Evolutionary conservation across 2,329 filamentous ascomycete genomes (phyloP), one percentile per base, ranked within the genome.

Genomic region (Akanthomyces dipterigenus): DNA sequence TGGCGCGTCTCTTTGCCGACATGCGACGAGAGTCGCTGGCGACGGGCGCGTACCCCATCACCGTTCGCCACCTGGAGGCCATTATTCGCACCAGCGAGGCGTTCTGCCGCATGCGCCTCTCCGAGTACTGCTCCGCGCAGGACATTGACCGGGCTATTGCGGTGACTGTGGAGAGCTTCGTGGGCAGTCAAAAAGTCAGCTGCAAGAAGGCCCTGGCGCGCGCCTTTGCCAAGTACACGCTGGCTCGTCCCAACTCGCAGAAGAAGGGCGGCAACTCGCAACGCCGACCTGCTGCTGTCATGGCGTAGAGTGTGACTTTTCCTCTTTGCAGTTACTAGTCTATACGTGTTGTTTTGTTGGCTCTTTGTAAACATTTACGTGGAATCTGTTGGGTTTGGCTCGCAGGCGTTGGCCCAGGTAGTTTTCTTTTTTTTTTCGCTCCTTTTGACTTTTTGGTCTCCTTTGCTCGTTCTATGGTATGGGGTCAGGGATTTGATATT

Each of bases 111-210:
- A 99, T 99, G 95, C 89, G 95, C 16, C 81, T 99, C n/a, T 95
- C 90, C 0, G 95, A 99, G 67, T 98, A 96, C 79, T 96, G 93
- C 75, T 88, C 89, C 6, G 78, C 89, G 1, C 85, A 89, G 63
- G 95, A 99, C 71, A 96, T 99, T 68, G 95, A 99, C 75, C 91
- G 95, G 48, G 95, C 95, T 62, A 99, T 99, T 70, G 91, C 93
- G 16, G 95, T 99, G 7, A 96, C 95, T 0, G 91, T 99, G 2
- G 93, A 98, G 67, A 96, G 90, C 61, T 99, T 99, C 71, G 91
- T 99, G 48, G 91, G 90, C 64, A 96, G 90, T 69, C 95, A 99
- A 74, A 99, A 99, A 80, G 86, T 98, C 69, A 96, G 91, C 78
- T 95, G 91, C 78, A 99, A 98, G 83, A 97, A 96, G 81, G 92